Conservation (phyloP, 2,329 filamentous ascomycete species). For the Stachybotrys chartarum region DNA sequence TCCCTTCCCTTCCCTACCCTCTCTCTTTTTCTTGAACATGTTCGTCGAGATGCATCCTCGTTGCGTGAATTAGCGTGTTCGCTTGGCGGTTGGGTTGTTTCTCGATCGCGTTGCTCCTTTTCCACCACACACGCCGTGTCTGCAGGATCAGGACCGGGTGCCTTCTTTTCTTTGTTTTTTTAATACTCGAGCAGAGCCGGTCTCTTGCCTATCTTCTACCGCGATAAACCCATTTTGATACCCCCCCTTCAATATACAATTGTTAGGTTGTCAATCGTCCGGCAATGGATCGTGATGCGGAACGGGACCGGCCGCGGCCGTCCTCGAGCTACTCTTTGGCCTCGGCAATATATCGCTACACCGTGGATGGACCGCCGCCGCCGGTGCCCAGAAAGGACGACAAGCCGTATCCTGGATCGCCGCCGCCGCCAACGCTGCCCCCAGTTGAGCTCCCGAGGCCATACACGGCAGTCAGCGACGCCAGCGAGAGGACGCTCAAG, state of each 20-base stretch:
- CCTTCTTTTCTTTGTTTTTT: neutral
- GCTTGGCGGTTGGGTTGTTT: neutral
- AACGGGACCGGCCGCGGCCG: neutral
- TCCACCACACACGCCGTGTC: neutral
- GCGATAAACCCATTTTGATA: too few relatives aligned
- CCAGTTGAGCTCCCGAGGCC: conserved; percentile 1
- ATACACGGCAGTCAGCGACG: conserved; percentile 8
- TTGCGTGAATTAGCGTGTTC: neutral
- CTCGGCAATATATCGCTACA: neutral
- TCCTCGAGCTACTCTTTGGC: neutral
- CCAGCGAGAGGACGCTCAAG: conserved; percentile 30
- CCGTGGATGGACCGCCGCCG: neutral
- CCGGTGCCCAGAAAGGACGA: conserved; percentile 1
- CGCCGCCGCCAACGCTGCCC: too few relatives aligned
- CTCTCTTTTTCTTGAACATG: neutral
- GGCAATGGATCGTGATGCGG: neutral
- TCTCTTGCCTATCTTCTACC: neutral
- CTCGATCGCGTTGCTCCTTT: neutral
- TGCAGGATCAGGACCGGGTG: neutral
- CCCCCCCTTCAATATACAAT: too few relatives aligned
- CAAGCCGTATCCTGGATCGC: neutral
- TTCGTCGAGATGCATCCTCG: neutral
- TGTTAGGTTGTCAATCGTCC: too few relatives aligned
- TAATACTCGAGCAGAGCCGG: neutral
- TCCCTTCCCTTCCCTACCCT: neutral